phyloP scores from a whole-genome alignment of 2,329 filamentous ascomycete species.

The Epichloe typhina region DNA sequence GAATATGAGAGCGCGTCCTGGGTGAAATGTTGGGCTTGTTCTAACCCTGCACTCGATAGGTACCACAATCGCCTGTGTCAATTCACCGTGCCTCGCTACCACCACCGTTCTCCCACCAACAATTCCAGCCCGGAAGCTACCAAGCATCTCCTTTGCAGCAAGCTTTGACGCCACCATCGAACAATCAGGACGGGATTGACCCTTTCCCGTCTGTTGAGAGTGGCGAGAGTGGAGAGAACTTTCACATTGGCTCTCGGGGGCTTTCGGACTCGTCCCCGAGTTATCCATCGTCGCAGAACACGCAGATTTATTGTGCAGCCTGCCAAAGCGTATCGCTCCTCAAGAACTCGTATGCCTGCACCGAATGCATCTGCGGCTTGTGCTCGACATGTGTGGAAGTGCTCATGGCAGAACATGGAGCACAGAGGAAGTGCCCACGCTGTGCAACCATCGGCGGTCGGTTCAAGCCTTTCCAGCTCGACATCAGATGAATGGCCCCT shows the following conservation, averaged over 20 bases:
- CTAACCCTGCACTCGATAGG: conserved; percentile 26
- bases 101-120: conserved; percentile 48
- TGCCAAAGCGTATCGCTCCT: conserved; percentile 68
- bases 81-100: conserved; percentile 49
- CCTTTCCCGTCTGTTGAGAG: conserved; percentile 86
- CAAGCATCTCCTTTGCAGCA: conserved; percentile 85
- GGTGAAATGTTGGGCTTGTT: background rate
- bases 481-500: conserved; percentile 33
- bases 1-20: background rate
- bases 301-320: conserved; percentile 86
- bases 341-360: conserved; percentile 82
- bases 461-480: conserved; percentile 76
- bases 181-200: conserved; percentile 53
- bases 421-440: conserved; percentile 62
- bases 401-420: conserved; percentile 62
- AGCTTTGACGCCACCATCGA: conserved; percentile 71
- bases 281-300: conserved; percentile 57
- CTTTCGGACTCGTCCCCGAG: conserved; percentile 59
- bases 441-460: conserved; percentile 67
- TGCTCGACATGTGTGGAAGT: conserved; percentile 81
- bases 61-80: conserved; percentile 52
- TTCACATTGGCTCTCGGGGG: conserved; percentile 54
- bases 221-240: conserved; percentile 57
- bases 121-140: conserved; percentile 52
- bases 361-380: conserved; percentile 88